phyloP scores from a whole-genome alignment of 140 eudicot genomes.

The Artemisia princeps region DNA sequence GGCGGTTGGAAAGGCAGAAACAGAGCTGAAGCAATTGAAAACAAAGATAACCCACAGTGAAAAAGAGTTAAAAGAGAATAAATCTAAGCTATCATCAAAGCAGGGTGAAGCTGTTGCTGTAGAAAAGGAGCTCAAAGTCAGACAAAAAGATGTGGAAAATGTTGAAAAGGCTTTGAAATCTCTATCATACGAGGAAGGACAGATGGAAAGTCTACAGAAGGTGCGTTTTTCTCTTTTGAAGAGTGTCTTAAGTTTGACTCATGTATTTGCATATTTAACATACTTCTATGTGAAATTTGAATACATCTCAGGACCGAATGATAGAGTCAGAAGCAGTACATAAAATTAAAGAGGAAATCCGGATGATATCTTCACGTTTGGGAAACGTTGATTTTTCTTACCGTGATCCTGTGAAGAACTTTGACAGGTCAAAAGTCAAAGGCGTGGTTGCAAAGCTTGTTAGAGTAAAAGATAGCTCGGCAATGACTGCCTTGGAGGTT shows the following conservation, averaged over 20 bases:
- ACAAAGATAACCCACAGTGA: conserved; percentile 69
- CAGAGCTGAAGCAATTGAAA: conserved; percentile 78
- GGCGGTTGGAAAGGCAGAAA: conserved; percentile 87
- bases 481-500: conserved; percentile 93
- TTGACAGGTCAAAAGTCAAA: conserved; percentile 83
- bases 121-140: conserved; percentile 59
- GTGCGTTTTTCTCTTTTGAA: conserved; percentile 30
- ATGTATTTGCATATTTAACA: not conserved
- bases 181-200: conserved; percentile 58
- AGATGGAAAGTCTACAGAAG: conserved; percentile 72
- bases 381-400: conserved; percentile 78
- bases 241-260: conserved; percentile 14
- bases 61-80: conserved; percentile 76
- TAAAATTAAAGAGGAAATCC: conserved; percentile 66
- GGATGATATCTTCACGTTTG: conserved; percentile 56
- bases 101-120: conserved; percentile 66
- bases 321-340: conserved; percentile 55
- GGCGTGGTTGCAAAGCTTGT: conserved; percentile 98
- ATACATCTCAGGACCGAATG: conserved; percentile 49
- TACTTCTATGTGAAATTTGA: not conserved
- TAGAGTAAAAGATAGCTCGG: conserved; percentile 76
- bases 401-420: conserved; percentile 76
- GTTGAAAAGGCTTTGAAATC: conserved; percentile 58
- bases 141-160: conserved; percentile 67
- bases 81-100: conserved; percentile 47